Percentiles rank a stretch among this genome's conserved stretches.
These are phyloP conservation scores for Debaryomyces coudertii DNA, from an alignment of 1,139 yeast species.

Conservation along the genomic window DNA sequence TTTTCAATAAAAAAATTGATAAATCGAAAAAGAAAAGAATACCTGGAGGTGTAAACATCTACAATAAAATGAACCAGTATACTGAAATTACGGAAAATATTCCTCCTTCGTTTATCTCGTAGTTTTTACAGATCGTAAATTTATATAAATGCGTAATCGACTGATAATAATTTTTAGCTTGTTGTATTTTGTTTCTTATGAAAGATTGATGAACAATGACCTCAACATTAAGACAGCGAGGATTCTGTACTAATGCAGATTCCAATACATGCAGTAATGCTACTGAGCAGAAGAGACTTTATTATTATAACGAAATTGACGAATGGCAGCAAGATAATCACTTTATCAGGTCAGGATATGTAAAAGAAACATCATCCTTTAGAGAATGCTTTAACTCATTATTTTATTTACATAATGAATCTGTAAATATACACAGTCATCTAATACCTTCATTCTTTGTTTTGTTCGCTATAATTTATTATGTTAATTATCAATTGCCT, in stretches of 20 bases:
- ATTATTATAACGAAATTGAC: constrained; percentile 53
- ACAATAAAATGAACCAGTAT: constrained; percentile 31
- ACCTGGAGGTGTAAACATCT: constrained; percentile 30
- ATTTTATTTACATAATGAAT: constrained; percentile 77
- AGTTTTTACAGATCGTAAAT: neutral
- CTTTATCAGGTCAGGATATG: constrained; percentile 73
- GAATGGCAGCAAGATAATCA: constrained; percentile 90
- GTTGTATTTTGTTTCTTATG: neutral
- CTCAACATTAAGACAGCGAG: constrained; percentile 4
- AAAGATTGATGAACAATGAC: neutral
- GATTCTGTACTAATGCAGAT: neutral
- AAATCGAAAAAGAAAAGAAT: constrained; percentile 20
- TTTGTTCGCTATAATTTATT: constrained; percentile 29
- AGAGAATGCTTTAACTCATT: constrained; percentile 57
- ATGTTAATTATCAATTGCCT: constrained; percentile 34
- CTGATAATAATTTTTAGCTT: neutral
- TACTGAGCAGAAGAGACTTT: constrained; percentile 12
- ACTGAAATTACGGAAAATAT: constrained; percentile 37
- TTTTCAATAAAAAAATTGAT: constrained; percentile 41
- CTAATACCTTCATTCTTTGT: constrained; percentile 63
- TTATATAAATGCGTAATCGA: neutral
- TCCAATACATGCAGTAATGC: neutral
- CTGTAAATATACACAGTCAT: constrained; percentile 83
- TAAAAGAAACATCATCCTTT: constrained; percentile 65
- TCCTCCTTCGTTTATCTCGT: constrained; percentile 32